A percentile compares a stretch with the other conserved stretches of the same genome.
Conservation (phyloP, 441 rosid species). For the Populus hybrid region DNA sequence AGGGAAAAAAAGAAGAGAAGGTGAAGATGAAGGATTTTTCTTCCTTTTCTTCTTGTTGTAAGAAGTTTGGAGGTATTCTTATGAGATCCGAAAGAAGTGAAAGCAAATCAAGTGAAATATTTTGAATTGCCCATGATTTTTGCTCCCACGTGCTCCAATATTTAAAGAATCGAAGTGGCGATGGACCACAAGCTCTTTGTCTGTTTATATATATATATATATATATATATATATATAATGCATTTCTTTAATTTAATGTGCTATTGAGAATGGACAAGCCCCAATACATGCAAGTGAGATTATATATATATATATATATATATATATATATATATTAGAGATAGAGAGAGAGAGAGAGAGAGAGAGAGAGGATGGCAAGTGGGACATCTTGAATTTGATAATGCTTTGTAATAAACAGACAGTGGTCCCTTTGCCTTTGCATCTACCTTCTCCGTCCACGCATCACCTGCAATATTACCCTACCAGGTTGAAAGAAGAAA, state of each 20-base stretch:
- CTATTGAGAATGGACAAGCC: too few species aligned
- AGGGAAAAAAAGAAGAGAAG: too few species aligned
- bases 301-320: too few species aligned
- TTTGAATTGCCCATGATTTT: neutral
- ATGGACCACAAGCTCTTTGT: neutral
- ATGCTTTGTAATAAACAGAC: slow-evolving; percentile 2
- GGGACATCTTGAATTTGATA: slow-evolving; percentile 1
- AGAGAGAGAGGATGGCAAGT: neutral
- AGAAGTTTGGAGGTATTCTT: neutral
- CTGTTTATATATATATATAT: too few species aligned
- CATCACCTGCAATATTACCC: neutral
- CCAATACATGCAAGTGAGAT: too few species aligned
- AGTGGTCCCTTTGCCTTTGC: slow-evolving; percentile 7
- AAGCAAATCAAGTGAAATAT: neutral
- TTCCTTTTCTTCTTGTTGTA: neutral
- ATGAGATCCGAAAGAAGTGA: neutral
- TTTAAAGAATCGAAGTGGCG: neutral
- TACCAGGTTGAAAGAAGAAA: slow-evolving; percentile 9
- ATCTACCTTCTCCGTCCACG: slow-evolving; percentile 1
- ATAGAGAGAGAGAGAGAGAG: neutral
- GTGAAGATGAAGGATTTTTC: too few species aligned
- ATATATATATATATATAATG: too few species aligned
- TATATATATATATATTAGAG: too few species aligned
- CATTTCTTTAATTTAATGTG: too few species aligned
- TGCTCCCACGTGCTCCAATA: neutral